Percentiles rank a stretch among this genome's conserved stretches.
Conservation (phyloP, 2,329 filamentous ascomycete species). For the Monilinia fructicola region DNA sequence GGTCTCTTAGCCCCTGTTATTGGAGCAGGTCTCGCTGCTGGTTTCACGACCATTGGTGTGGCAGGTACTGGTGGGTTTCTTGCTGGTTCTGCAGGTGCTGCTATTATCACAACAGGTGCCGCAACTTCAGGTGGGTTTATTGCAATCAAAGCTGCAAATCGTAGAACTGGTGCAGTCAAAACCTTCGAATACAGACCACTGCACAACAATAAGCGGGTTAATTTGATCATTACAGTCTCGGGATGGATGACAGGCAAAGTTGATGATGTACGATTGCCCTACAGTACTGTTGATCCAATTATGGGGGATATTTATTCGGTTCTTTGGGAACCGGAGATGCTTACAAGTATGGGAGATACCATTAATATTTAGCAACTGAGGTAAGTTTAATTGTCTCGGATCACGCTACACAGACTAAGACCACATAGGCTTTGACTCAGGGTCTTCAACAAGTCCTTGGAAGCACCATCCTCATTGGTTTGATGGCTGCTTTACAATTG, state of each 20-base stretch:
- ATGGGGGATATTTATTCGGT: slow-evolving; percentile 99
- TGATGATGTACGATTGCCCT: slow-evolving; percentile 92
- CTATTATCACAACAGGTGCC: slow-evolving; percentile 87
- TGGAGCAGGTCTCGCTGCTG: slow-evolving; percentile 87
- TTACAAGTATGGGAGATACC: slow-evolving; percentile 95
- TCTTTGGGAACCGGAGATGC: slow-evolving; percentile 97
- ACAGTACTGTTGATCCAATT: slow-evolving; percentile 91
- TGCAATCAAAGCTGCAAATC: slow-evolving; percentile 78
- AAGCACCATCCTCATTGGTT: slow-evolving; percentile 78
- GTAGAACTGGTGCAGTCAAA: slow-evolving; percentile 85
- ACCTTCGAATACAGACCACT: slow-evolving; percentile 96
- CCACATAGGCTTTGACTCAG: slow-evolving; percentile 80
- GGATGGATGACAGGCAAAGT: slow-evolving; percentile 99
- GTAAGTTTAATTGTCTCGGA: slow-evolving; percentile 48
- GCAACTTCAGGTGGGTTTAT: slow-evolving; percentile 85
- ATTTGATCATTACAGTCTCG: slow-evolving; percentile 90
- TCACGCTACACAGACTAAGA: slow-evolving; percentile 32
- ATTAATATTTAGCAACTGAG: slow-evolving; percentile 98
- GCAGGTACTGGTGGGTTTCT: slow-evolving; percentile 86
- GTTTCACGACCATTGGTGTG: slow-evolving; percentile 92
- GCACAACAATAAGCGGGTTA: slow-evolving; percentile 97
- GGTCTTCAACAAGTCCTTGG: slow-evolving; percentile 93
- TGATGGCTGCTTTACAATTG: slow-evolving; percentile 93
- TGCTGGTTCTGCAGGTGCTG: slow-evolving; percentile 86
- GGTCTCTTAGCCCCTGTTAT: slow-evolving; percentile 91